phyloP scores from a whole-genome alignment of 805 yeast genomes.

The Candida silvicultrix region DNA sequence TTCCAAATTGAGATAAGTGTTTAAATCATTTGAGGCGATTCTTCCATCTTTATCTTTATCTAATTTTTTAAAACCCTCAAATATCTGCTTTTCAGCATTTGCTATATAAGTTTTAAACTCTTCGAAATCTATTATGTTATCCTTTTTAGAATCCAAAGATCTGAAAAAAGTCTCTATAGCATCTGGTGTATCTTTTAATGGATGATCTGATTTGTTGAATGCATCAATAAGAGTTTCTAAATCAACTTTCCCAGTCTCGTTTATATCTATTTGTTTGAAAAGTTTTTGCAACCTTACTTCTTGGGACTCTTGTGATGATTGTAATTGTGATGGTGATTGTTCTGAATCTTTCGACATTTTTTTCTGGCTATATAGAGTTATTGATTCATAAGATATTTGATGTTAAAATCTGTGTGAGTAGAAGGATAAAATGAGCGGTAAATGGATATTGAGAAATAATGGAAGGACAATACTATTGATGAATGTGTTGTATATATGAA shows the following conservation, averaged over 20 bases:
- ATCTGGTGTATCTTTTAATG: constrained; percentile 52
- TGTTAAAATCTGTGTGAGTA: too few relatives aligned
- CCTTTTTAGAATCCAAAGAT: constrained; percentile 53
- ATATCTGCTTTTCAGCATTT: constrained; percentile 66
- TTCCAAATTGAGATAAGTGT: constrained; percentile 53
- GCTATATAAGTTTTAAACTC: constrained; percentile 62
- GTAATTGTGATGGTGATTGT: background rate
- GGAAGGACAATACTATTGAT: too few relatives aligned
- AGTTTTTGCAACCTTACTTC: constrained; percentile 18
- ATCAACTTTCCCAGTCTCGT: constrained; percentile 31
- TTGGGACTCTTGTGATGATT: background rate
- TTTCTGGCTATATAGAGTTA: too few relatives aligned
- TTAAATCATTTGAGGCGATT: constrained; percentile 59
- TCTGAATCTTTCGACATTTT: background rate
- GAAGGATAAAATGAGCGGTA: too few relatives aligned
- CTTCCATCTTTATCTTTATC: constrained; percentile 73
- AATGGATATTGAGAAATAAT: too few relatives aligned
- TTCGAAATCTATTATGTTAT: constrained; percentile 49
- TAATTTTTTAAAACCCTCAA: constrained; percentile 57
- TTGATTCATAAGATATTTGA: too few relatives aligned
- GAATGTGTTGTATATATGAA: too few relatives aligned
- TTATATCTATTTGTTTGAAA: constrained; percentile 38
- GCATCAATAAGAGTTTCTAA: constrained; percentile 31
- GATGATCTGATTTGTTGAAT: constrained; percentile 45
- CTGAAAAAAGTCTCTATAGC: constrained; percentile 52